Base-by-base conservation (phyloP, 495 filamentous ascomycete genomes). In the Penicillium nucicola region DNA sequence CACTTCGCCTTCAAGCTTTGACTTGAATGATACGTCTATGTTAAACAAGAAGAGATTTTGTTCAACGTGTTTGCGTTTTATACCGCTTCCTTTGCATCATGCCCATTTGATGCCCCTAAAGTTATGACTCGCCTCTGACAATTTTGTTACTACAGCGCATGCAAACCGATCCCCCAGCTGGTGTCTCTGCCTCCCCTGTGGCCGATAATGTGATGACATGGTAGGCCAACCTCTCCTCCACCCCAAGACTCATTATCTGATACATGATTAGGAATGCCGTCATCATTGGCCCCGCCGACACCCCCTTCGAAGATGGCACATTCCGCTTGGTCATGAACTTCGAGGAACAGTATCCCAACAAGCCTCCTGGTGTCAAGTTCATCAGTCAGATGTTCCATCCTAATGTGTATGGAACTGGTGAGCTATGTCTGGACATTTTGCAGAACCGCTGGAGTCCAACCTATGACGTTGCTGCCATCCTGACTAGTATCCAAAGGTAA, bases 151-250 rank as follows among this genome's bases (percentile, higher is more conserved):
- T 50, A 34, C 63, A 97, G 93, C 90, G 93, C 68, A 98, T 98
- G 95, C 93, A 98, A 78, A 97, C 92, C 50, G 93, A 98, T 65
- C 93, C 93, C 61, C 93, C 93, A 7, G 95, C 92, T 53, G 93
- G 93, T 50, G 93, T 98, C 36, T 97, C 92, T 49, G 93, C 93
- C 31, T 97, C 93, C 31, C 93, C 93, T 1, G 88, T 98, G 17
- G 89, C 92, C 36, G 93, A 98, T 67, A 98, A 98, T 78, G 93
- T 98, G 36, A 97, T 98, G 93, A 97, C 91, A 42, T 98, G 93
- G 93, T 97, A 82, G 56, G 77, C 55, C 4, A 2, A 28, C 25
- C 5, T 9, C 25, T 8, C 25, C 7, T 28, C 25, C 5, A 8
- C 25, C 7, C 4, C 7, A 9, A 9, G 25, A 28, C 2, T 9